Percentiles rank a stretch among this genome's conserved stretches.
Conservation (phyloP, 441 rosid genomes). For the Syzygium syzygioides region DNA sequence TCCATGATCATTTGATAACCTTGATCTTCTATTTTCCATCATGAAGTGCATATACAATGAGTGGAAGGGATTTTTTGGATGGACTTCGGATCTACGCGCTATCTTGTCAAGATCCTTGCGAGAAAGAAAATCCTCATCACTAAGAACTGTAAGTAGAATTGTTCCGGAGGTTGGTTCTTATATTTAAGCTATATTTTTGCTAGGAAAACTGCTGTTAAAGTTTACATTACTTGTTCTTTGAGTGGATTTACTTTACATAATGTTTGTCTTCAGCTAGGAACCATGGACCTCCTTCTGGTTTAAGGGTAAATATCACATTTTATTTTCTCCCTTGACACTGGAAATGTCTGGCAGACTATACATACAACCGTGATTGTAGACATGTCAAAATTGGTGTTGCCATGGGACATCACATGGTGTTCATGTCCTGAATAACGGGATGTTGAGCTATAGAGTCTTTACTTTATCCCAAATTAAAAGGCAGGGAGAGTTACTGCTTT, state of each 20-base stretch:
- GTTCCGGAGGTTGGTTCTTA: background rate
- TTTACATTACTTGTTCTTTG: background rate
- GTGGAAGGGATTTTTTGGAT: slow-evolving; percentile 81
- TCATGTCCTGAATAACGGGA: background rate
- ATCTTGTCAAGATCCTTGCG: slow-evolving; percentile 66
- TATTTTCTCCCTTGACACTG: background rate
- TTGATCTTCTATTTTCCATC: background rate
- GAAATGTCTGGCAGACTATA: background rate
- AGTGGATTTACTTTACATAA: background rate
- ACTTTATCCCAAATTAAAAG: background rate
- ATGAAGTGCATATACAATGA: slow-evolving; percentile 75
- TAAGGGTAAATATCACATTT: background rate
- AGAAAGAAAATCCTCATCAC: slow-evolving; percentile 47
- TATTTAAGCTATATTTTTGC: background rate
- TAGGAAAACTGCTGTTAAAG: background rate
- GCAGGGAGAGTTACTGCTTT: background rate
- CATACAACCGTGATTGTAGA: background rate
- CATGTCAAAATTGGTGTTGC: background rate
- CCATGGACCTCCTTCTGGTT: background rate
- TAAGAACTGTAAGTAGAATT: slow-evolving; percentile 42
- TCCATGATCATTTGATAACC: background rate
- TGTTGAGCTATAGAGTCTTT: background rate
- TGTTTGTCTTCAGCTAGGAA: background rate
- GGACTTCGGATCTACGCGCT: slow-evolving; percentile 53
- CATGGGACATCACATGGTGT: background rate